These are phyloP conservation scores for Sanghuangporus weigelae DNA, from an alignment of 1,284 basidiomycete genomes.

Conservation along the genomic window DNA sequence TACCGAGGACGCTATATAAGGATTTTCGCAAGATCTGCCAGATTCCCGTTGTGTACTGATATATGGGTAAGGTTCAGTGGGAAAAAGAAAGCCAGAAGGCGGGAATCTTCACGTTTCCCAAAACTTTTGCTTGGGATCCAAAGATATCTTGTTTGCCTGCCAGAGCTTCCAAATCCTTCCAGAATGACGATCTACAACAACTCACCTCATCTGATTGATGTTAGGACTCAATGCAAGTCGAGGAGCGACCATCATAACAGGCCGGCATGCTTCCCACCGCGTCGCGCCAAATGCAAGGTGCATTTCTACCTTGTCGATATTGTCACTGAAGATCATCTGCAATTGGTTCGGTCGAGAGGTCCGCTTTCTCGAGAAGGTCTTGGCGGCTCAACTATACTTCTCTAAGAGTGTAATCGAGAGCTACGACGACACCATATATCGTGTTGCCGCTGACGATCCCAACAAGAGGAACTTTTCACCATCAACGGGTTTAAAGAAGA, in stretches of 20 bases:
- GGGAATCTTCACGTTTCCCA: not conserved
- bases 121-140: too few relatives aligned
- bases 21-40: not conserved
- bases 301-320: slow-evolving; percentile 76
- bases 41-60: not conserved
- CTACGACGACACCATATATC: slow-evolving; percentile 69
- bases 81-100: not conserved
- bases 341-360: not conserved
- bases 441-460: slow-evolving; percentile 83
- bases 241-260: slow-evolving; percentile 70
- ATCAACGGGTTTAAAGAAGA: not conserved
- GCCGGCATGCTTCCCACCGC: slow-evolving; percentile 73
- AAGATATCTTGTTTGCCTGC: too few relatives aligned
- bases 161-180: too few relatives aligned
- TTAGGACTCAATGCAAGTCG: slow-evolving; percentile 72
- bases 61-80: not conserved
- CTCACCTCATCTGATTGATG: slow-evolving; percentile 80
- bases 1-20: slow-evolving; percentile 61
- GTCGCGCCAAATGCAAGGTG: slow-evolving; percentile 81
- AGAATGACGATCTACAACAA: not conserved
- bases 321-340: slow-evolving; percentile 47
- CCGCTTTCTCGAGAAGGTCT: not conserved
- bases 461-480: slow-evolving; percentile 67
- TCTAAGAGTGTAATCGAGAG: slow-evolving; percentile 58
- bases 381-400: slow-evolving; percentile 51